phyloP scores from a whole-genome alignment of 345 rosid species.

The Eucalyptus cloeziana region DNA sequence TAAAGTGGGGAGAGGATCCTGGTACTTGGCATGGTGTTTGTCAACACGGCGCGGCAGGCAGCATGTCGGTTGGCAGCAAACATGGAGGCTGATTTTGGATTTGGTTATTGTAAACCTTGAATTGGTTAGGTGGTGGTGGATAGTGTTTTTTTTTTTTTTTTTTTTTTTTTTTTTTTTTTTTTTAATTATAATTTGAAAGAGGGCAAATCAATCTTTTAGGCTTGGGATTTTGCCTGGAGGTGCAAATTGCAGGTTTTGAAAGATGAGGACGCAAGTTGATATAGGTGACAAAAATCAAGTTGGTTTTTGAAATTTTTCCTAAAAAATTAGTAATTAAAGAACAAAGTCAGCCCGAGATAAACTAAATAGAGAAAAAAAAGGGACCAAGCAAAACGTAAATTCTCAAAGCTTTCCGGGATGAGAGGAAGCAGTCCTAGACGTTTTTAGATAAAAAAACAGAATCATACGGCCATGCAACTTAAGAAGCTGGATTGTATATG shows the following conservation, averaged over 20 bases:
- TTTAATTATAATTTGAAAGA: background rate
- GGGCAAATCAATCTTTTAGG: background rate
- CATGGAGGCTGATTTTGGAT: background rate
- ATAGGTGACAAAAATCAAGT: background rate
- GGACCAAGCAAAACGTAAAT: background rate
- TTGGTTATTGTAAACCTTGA: background rate
- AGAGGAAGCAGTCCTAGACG: background rate
- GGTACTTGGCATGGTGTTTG: background rate
- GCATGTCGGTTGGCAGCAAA: background rate
- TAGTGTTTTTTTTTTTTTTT: background rate
- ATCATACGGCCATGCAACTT: background rate
- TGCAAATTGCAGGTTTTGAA: background rate
- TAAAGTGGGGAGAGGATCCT: background rate
- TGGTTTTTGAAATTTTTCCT: background rate
- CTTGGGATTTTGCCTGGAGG: background rate
- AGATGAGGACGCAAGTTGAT: background rate
- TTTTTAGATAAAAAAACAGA: background rate
- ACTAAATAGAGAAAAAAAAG: background rate
- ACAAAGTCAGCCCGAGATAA: background rate
- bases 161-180: no score
- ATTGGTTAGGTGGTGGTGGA: background rate
- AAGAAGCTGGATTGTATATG: background rate
- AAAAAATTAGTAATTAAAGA: background rate
- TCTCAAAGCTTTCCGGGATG: background rate
- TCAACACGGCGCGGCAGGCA: background rate